phyloP scores from a whole-genome alignment of 306 rosid genomes.

The Cicer arietinum region DNA sequence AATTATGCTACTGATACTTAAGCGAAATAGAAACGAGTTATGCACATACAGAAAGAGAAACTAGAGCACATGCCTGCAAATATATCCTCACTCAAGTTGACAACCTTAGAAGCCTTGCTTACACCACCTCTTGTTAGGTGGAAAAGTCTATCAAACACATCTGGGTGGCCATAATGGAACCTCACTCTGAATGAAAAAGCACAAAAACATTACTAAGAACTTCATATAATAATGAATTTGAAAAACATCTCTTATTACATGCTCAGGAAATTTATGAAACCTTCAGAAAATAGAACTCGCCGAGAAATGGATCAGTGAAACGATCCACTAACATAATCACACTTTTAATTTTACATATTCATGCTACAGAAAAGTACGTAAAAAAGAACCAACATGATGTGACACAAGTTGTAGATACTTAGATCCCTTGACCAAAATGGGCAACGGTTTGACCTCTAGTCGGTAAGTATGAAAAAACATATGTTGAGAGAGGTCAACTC shows the following conservation, averaged over 20 bases:
- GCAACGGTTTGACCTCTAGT: too few relatives aligned
- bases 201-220: slow-evolving; percentile 30
- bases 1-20: slow-evolving; percentile 6
- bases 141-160: slow-evolving; percentile 89
- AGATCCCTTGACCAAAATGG: too few relatives aligned
- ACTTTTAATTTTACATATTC: background rate
- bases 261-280: slow-evolving; percentile 12
- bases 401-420: too few relatives aligned
- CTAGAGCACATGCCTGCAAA: slow-evolving; percentile 78
- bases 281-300: background rate
- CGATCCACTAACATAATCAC: background rate
- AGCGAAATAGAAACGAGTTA: slow-evolving; percentile 27
- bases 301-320: slow-evolving; percentile 20
- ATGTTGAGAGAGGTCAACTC: too few relatives aligned
- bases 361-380: slow-evolving; percentile 5
- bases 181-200: slow-evolving; percentile 77
- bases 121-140: slow-evolving; percentile 98
- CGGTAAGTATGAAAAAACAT: too few relatives aligned
- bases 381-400: background rate
- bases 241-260: slow-evolving; percentile 9
- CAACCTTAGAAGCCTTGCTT: slow-evolving; percentile 94
- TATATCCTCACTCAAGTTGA: slow-evolving; percentile 98
- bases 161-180: slow-evolving; percentile 99
- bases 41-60: slow-evolving; percentile 26
- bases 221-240: slow-evolving; percentile 33